phyloP scores from a whole-genome alignment of 768 basidiomycete species.

The Pleurotus tuoliensis region DNA sequence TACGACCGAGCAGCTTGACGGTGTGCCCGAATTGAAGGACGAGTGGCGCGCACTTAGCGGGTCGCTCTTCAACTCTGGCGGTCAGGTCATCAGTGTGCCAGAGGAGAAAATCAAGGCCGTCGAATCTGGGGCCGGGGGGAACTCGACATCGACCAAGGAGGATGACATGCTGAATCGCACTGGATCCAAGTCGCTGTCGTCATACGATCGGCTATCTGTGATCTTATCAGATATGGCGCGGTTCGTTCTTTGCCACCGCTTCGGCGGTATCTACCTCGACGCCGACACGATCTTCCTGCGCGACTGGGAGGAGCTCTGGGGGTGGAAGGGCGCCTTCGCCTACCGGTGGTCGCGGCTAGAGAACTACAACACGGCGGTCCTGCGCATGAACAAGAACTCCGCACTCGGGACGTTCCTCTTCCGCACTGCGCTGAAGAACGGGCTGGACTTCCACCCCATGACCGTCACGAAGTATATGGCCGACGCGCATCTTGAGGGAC shows the following conservation, averaged over 20 bases:
- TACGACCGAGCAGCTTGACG: constrained; percentile 92
- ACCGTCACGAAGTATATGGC: constrained; percentile 81
- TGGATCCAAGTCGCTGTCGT: constrained; percentile 82
- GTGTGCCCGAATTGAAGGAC: constrained; percentile 77
- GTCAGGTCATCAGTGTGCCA: constrained; percentile 65
- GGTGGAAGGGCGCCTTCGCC: constrained; percentile 91
- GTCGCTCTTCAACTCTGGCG: constrained; percentile 85
- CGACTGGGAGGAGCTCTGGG: constrained; percentile 97
- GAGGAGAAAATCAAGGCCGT: constrained; percentile 30
- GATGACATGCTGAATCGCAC: constrained; percentile 67
- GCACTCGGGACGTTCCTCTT: constrained; percentile 89
- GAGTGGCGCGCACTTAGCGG: constrained; percentile 78
- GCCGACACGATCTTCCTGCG: constrained; percentile 90
- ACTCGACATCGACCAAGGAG: constrained; percentile 49
- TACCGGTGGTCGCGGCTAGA: constrained; percentile 92
- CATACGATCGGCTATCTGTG: constrained; percentile 89
- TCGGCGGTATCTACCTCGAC: constrained; percentile 92
- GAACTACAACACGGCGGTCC: constrained; percentile 91
- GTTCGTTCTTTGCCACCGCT: constrained; percentile 92
- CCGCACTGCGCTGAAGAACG: constrained; percentile 87
- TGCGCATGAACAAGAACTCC: constrained; percentile 84
- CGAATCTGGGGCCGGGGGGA: constrained; percentile 40
- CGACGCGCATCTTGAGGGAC: constrained; percentile 73
- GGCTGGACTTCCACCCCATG: constrained; percentile 94
- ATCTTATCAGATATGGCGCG: constrained; percentile 95